Base-by-base conservation (phyloP, 306 rosid genomes). In the Carpinus viminea region DNA sequence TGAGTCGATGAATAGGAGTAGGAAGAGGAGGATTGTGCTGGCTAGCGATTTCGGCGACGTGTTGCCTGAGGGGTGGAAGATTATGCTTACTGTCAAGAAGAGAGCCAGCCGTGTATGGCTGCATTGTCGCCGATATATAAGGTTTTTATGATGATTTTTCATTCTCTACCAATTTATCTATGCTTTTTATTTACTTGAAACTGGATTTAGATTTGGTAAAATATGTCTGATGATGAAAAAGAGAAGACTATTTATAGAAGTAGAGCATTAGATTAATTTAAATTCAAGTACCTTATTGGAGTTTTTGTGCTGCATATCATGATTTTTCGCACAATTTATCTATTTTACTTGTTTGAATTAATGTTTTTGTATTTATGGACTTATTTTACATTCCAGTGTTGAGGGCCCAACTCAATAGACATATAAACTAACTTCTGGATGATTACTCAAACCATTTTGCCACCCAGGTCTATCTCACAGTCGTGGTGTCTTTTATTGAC, bases 1-100 rank as follows among this genome's bases (percentile, higher is more conserved):
- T 26, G 90, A 85, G n/a, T 93, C 93, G 97, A 88, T 45, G 28
- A 89, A 90, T 75, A 76, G 84, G 45, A 84, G 93, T 76, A 88
- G 87, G 88, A 92, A 84, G 89, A 89, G 88, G 78, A 90, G 80
- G 93, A 80, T 85, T 76, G 91, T 92, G 71, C 80, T 26, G 48
- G 96, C 97, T 1, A 76, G 79, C 46, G 82, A 69, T 50, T 57
- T 92, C 4, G 80, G 91, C 8, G 73, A 83, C 68, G 38, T 62
- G 61, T 73, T 91, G 76, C 97, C 97, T 2, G 28, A 60, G 18
- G 88, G 88, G 10, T 90, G 97, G 93, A 90, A 86, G 83, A 81
- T 93, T n/a, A 46, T 90, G 77, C 87, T 91, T 34, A 55, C 79
- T 79, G 74, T 90, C 70, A 76, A 83, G 87, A 90, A 75, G 79